phyloP scores from a whole-genome alignment of 345 rosid species.

The Brassica nigra region DNA sequence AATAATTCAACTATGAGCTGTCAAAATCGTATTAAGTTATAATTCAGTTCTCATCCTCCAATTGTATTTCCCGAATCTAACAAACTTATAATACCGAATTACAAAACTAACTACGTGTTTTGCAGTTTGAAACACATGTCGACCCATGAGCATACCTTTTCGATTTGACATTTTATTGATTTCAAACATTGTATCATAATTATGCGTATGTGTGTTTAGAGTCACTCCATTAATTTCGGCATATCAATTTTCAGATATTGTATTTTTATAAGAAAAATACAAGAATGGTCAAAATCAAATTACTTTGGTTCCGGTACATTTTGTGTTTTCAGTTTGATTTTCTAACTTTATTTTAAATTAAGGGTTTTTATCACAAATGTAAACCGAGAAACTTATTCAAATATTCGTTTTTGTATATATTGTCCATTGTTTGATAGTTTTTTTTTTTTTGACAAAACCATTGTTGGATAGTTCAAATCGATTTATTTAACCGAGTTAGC shows the following conservation, averaged over 20 bases:
- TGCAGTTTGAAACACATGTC: slow-evolving; percentile 29
- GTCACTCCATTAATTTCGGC: background rate
- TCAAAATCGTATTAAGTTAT: slow-evolving; percentile 7
- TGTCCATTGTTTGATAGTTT: background rate
- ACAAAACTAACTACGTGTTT: slow-evolving; percentile 26
- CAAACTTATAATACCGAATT: slow-evolving; percentile 24
- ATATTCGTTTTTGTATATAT: background rate
- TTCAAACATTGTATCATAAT: background rate
- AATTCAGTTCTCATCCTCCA: slow-evolving; percentile 17
- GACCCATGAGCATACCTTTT: background rate
- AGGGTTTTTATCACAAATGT: background rate
- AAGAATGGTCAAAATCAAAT: background rate
- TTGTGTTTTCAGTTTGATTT: background rate
- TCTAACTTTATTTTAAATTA: background rate
- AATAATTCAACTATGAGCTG: slow-evolving; percentile 8
- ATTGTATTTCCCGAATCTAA: slow-evolving; percentile 30
- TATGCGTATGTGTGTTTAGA: background rate
- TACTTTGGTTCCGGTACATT: background rate
- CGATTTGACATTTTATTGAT: background rate
- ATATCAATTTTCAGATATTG: background rate
- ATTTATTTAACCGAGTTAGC: background rate
- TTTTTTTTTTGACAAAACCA: too few species aligned
- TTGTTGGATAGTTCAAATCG: background rate
- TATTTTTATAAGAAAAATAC: background rate
- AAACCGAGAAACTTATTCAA: background rate